Evolutionary conservation across 2,329 filamentous ascomycete genomes (phyloP), one percentile per base, ranked within the genome.

Genomic region (Alternaria sp.): DNA sequence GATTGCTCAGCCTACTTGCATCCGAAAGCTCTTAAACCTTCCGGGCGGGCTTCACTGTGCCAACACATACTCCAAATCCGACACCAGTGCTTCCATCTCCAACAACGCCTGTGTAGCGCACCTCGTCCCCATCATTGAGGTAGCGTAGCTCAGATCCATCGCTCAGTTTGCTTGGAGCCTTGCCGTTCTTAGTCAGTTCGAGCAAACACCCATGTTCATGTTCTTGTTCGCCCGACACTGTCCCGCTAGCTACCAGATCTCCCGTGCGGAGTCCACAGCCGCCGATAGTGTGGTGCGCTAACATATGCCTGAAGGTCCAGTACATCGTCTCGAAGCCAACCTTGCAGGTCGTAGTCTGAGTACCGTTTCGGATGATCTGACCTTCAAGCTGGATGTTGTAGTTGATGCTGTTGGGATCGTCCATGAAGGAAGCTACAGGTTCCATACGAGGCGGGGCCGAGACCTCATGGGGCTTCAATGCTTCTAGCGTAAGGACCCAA

Each of bases 401-500:
- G 23, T 73, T 76, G 7, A 66, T 64, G 12, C 67, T 66, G 3
- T 59, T 55, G 6, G 63, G 62, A 30, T 75, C 74, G n/a, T 75
- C 61, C 65, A 76, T 62, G 53, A 75, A 78, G 6, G 55, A 33
- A 4, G 71, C 68, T 2, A 75, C 69, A n/a, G 70, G 63, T 9
- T 65, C 60, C 59, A 69, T 70, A 2, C 72, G 69, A 45, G 58
- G 33, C 45, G 73, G 69, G 10, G 74, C 72, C 11, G 65, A 50
- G 1, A 72, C 68, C 43, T 68, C 59, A 55, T 78, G 80, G 6
- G 74, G 68, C 60, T 79, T 77, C n/a, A 90, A 73, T 0, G 89
- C 88, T 37, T 89, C 87, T 2, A 87, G 78, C 0, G 87, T 88
- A 4, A 90, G 75, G 12, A 90, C 79, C 88, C 88, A 90, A 0